Conservation (phyloP, 2,329 filamentous ascomycete species). For the Proliferodiscus dingleyae region DNA sequence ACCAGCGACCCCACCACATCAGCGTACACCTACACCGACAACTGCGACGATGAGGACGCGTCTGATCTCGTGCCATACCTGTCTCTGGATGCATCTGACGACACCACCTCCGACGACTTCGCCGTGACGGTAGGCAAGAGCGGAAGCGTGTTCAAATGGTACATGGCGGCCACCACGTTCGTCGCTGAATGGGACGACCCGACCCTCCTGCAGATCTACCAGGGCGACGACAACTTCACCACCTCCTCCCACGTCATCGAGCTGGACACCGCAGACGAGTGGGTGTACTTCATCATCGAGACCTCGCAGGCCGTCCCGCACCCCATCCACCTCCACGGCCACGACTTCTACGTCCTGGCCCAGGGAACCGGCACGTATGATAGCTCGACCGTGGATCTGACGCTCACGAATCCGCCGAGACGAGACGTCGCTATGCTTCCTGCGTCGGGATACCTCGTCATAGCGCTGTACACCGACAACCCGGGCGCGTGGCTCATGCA, state of each 20-base stretch:
- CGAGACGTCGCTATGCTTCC: constrained; percentile 47
- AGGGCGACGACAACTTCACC: constrained; percentile 23
- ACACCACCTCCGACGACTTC: constrained; percentile 12
- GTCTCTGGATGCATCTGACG: constrained; percentile 11
- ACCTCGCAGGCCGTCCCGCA: constrained; percentile 21
- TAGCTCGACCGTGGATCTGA: constrained; percentile 25
- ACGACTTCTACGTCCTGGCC: constrained; percentile 42
- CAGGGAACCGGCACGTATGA: constrained; percentile 39
- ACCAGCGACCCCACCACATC: constrained; percentile 27
- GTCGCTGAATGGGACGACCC: constrained; percentile 43
- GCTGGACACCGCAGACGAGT: constrained; percentile 25
- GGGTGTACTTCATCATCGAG: constrained; percentile 29
- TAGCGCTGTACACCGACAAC: constrained; percentile 26
- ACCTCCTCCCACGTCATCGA: constrained; percentile 21
- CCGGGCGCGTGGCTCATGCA: constrained; percentile 30
- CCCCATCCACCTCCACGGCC: constrained; percentile 45
- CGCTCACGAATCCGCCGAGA: constrained; percentile 41
- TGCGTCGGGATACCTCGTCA: constrained; percentile 22
- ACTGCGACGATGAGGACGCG: constrained; percentile 29
- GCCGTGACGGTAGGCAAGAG: constrained; percentile 25
- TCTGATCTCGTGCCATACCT: constrained; percentile 25
- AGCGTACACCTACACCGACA: constrained; percentile 22
- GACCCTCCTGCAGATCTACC: constrained; percentile 35
- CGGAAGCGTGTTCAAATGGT: constrained; percentile 41
- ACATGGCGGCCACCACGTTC: constrained; percentile 43